Base-by-base conservation (phyloP, 495 filamentous ascomycete genomes). In the Letharia lupina region DNA sequence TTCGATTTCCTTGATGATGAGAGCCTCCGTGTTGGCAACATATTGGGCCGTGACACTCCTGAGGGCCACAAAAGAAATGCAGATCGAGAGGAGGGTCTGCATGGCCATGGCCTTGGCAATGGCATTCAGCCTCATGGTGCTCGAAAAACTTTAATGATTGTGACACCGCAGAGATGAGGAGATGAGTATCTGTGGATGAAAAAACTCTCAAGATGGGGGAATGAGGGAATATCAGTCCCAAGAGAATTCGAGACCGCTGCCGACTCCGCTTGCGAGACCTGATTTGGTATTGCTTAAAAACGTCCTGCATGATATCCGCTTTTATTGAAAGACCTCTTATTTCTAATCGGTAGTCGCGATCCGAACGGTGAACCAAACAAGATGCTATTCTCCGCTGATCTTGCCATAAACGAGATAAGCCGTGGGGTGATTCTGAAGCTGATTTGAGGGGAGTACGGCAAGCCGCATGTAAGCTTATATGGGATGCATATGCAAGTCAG, bases 1-100 rank as follows among this genome's bases (percentile, higher is more conserved):
- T 41, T 70, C 65, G 56, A 70, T 56, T 40, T 70, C 68, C 20
- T 66, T 50, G 50, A 68, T 56, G 61, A 63, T 63, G 35, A 65
- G 64, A 41, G 58, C 45, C 28, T 66, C 18, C 15, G 58, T n/a
- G 13, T 66, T 37, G n/a, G 64, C 57, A 33, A 66, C 35, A 18
- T 61, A 66, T 41, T 66, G 64, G 50, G 58, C 64, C 5, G 20
- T 52, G 8, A 61, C 59, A 18, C 37, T 42, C 28, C 41, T 66
- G 16, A 66, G 37, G 33, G 64, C 58, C 4, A 66, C 7, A 13
- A 61, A 44, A 40, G 37, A 56, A 35, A 66, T 41, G 23, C 35
- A 60, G 37, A 66, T 7, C 13, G 44, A 66, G 20, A 61, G 28
- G 5, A 61, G 33, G 39, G 44, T 9, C 7, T 60, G 64, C 64